Percentiles rank a stretch among this genome's conserved stretches.
phyloP scores from a whole-genome alignment of 139 green algal genomes.

The Eudorina sp. region DNA sequence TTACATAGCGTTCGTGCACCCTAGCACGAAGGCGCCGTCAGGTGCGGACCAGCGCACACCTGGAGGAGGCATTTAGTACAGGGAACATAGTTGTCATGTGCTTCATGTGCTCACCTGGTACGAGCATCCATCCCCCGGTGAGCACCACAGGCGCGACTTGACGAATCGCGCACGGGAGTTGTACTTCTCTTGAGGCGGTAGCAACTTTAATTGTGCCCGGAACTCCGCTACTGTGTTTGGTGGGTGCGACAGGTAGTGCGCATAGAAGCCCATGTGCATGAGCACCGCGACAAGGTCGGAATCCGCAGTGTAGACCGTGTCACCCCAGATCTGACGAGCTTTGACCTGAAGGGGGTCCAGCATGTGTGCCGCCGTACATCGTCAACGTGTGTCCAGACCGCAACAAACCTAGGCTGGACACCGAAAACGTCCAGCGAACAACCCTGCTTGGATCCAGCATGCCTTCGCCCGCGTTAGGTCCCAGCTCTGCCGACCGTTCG shows the following conservation, averaged over 20 bases:
- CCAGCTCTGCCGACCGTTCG: too few species aligned
- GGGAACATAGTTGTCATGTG: too few species aligned
- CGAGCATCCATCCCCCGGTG: slow-evolving; percentile 70
- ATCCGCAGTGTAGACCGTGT: slow-evolving; percentile 93
- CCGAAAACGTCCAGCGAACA: too few species aligned
- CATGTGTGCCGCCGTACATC: too few species aligned
- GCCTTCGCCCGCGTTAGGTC: too few species aligned
- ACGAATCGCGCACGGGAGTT: slow-evolving; percentile 81
- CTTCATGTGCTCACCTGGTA: slow-evolving; percentile 64
- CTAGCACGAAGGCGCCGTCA: too few species aligned
- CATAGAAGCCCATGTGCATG: slow-evolving; percentile 94
- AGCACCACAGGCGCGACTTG: slow-evolving; percentile 86
- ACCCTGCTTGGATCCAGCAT: too few species aligned
- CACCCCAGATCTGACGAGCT: slow-evolving; percentile 95
- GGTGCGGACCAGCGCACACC: too few species aligned
- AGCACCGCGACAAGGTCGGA: slow-evolving; percentile 94
- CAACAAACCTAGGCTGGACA: too few species aligned
- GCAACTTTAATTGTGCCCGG: slow-evolving; percentile 71
- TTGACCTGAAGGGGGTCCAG: slow-evolving; percentile 84
- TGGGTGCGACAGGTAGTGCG: slow-evolving; percentile 59
- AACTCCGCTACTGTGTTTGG: slow-evolving; percentile 73
- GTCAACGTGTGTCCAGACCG: too few species aligned
- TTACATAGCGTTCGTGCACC: too few species aligned
- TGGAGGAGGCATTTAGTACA: too few species aligned
- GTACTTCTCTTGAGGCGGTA: slow-evolving; percentile 78